Evolutionary conservation across 2,329 filamentous ascomycete genomes (phyloP).

Genomic region (Diaporthe batatas): DNA sequence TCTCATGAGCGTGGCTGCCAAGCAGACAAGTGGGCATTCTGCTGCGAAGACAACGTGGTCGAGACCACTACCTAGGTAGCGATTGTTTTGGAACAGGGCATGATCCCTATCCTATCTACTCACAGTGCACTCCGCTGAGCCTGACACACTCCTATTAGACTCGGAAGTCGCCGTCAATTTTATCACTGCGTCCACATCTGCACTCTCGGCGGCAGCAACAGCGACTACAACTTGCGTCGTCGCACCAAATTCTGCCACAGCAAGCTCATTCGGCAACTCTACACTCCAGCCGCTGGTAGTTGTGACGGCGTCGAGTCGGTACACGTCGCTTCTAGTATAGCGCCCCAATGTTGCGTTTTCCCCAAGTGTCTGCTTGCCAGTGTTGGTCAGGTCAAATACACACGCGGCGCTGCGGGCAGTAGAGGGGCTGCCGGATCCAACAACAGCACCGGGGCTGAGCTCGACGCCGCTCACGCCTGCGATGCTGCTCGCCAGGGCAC

Average conservation of each 20-base stretch:
- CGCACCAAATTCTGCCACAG: constrained; percentile 57
- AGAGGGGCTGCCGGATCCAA: constrained; percentile 38
- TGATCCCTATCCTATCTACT: constrained; percentile 3
- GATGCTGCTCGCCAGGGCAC: constrained; percentile 55
- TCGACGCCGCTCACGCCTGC: constrained; percentile 43
- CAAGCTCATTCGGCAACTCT: constrained; percentile 56
- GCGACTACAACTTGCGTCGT: constrained; percentile 57
- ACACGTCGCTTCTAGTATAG: constrained; percentile 17
- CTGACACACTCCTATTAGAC: constrained; percentile 52
- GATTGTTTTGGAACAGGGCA: not conserved
- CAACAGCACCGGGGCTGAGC: constrained; percentile 38
- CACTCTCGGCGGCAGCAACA: constrained; percentile 52
- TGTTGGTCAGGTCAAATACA: constrained; percentile 62
- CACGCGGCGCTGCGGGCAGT: constrained; percentile 56
- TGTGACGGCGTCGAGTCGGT: not conserved
- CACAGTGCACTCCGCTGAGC: constrained; percentile 52
- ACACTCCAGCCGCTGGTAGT: constrained; percentile 60
- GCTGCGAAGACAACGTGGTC: not conserved
- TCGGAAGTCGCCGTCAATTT: constrained; percentile 61
- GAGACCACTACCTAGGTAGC: not conserved
- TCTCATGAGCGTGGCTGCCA: not conserved
- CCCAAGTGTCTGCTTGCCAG: constrained; percentile 52
- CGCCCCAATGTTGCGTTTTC: constrained; percentile 54
- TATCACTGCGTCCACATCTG: constrained; percentile 54
- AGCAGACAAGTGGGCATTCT: not conserved